These are phyloP conservation scores for Fusarium goolgardi DNA, from an alignment of 2,329 filamentous ascomycete genomes.

Conservation along the genomic window DNA sequence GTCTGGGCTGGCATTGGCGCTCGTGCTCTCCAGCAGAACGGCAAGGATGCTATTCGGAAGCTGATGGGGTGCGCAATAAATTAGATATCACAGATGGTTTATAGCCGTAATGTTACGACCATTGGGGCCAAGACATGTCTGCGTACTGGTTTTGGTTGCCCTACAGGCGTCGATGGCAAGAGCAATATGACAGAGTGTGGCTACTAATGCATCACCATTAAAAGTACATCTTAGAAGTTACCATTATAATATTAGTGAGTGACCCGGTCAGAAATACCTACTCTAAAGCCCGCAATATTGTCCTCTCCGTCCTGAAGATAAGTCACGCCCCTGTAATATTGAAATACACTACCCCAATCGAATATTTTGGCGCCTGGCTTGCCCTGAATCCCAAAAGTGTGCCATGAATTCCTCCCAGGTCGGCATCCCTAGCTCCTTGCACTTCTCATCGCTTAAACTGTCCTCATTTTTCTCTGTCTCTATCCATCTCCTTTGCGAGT, in stretches of 20 bases:
- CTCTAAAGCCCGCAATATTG: not conserved
- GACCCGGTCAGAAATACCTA: not conserved
- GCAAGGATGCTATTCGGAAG: not conserved
- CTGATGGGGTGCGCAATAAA: not conserved
- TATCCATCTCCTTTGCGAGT: too few species aligned
- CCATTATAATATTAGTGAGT: not conserved
- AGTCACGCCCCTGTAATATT: too few species aligned
- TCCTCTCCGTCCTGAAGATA: too few species aligned
- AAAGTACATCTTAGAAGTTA: not conserved
- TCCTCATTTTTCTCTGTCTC: too few species aligned
- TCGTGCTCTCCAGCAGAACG: not conserved
- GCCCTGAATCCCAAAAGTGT: too few species aligned
- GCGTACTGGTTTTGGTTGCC: not conserved
- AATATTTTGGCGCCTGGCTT: too few species aligned
- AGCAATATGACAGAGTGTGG: not conserved
- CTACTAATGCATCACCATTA: not conserved
- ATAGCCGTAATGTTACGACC: rapidly evolving
- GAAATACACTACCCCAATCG: too few species aligned
- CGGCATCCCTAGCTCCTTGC: too few species aligned
- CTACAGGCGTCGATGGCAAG: not conserved
- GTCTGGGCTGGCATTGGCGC: slow-evolving; percentile 8
- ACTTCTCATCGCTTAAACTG: too few species aligned
- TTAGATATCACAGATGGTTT: not conserved
- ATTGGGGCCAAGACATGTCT: not conserved
- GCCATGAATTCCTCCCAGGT: too few species aligned